Evolutionary conservation across 2,329 filamentous ascomycete species (phyloP), one percentile per base, ranked within the genome.

Genomic region (Alternaria hordeiaustralica): DNA sequence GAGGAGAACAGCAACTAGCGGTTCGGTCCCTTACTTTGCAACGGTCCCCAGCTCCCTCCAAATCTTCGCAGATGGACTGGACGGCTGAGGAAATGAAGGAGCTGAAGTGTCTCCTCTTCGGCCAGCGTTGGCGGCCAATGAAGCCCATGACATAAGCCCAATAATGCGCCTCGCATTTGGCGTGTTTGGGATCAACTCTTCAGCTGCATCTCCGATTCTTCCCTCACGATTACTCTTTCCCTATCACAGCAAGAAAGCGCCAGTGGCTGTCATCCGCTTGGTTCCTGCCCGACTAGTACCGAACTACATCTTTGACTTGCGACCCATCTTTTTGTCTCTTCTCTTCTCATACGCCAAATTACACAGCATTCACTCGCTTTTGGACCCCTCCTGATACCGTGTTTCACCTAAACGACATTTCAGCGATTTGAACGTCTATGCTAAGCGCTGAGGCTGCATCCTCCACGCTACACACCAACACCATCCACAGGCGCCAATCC

Each of bases 391-490:
- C 65, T 64, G 63, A 68, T 66, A 67, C 70, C 54, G 68, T 69
- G 75, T 77, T 77, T 77, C 71, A 75, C 66, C 66, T 70, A 62
- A 55, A 66, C 66, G 67, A 61, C 60, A 69, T 72, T 65, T 64
- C 70, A 67, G 60, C 74, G 70, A 75, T 69, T 74, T 68, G 58
- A 60, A 68, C 61, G 53, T 63, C 67, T 65, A 64, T 73, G 67
- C 68, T 77, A 78, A 75, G 76, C 77, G 76, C 77, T 69, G 67
- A 71, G 74, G 65, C 74, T 70, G 61, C 67, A 64, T 72, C 63
- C 63, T 69, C 65, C 64, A 61, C 67, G 64, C 68, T 70, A 66
- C 66, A 64, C 59, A 50, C 57, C 65, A 67, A 60, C 72, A 65
- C 69, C 68, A 66, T 64, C 65, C 65, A 69, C 73, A 65, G 67